A percentile compares a stretch with the other conserved stretches of the same genome.
phyloP scores from a whole-genome alignment of 1,284 basidiomycete species.

The Prillingera fragicola region DNA sequence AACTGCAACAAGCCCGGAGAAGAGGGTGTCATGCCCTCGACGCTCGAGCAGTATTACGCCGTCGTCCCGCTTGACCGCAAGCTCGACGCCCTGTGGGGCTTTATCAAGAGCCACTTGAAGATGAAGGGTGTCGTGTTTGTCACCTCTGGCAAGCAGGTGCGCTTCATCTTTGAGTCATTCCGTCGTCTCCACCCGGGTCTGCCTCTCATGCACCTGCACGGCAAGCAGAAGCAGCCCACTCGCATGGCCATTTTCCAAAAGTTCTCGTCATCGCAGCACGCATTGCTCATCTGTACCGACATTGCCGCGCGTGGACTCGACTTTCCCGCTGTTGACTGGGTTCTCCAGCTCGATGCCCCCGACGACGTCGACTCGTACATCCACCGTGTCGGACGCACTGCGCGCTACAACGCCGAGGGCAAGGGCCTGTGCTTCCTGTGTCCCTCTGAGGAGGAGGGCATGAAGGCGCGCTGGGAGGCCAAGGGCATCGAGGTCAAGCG shows the following conservation, averaged over 20 bases:
- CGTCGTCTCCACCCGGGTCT: slow-evolving; percentile 91
- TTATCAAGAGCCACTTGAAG: slow-evolving; percentile 90
- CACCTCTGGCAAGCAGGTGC: slow-evolving; percentile 84
- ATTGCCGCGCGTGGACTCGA: slow-evolving; percentile 95
- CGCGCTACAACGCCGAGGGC: slow-evolving; percentile 85
- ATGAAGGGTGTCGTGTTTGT: slow-evolving; percentile 91
- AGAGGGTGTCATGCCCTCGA: slow-evolving; percentile 57
- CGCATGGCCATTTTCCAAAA: slow-evolving; percentile 74
- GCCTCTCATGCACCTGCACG: slow-evolving; percentile 84
- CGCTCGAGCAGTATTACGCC: slow-evolving; percentile 86
- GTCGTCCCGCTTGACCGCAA: slow-evolving; percentile 80
- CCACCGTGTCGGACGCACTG: slow-evolving; percentile 92
- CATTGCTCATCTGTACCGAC: slow-evolving; percentile 90
- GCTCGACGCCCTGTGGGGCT: slow-evolving; percentile 86
- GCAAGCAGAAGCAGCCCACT: slow-evolving; percentile 92
- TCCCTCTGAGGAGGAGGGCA: slow-evolving; percentile 89
- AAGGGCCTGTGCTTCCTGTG: slow-evolving; percentile 76
- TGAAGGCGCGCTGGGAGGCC: slow-evolving; percentile 64
- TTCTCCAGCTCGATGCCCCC: slow-evolving; percentile 92
- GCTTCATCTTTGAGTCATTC: slow-evolving; percentile 95
- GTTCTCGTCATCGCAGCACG: slow-evolving; percentile 71
- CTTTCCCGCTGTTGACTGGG: slow-evolving; percentile 97
- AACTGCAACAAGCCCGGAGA: slow-evolving; percentile 56
- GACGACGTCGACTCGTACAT: slow-evolving; percentile 99
- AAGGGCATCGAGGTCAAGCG: slow-evolving; percentile 67